Evolutionary conservation across 495 filamentous ascomycete genomes (phyloP).

Genomic region (Annulohypoxylon nitens): DNA sequence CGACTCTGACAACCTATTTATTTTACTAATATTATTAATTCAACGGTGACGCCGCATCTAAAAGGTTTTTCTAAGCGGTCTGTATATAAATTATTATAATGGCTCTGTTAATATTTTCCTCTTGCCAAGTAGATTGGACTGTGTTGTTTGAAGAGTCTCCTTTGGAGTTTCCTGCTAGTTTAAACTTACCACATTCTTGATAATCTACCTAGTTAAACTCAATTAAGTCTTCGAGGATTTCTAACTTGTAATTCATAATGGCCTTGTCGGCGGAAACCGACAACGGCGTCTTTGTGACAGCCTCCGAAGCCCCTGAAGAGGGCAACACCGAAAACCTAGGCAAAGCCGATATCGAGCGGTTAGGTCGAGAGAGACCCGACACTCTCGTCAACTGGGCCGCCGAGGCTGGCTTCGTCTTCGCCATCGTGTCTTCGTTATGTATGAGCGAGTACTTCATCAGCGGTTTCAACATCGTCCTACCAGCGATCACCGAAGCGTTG

Average conservation of each 20-base stretch:
- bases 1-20: slow-evolving; percentile 6
- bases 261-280: slow-evolving; percentile 20
- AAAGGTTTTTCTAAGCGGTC: neutral
- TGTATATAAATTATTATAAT: slow-evolving; percentile 22
- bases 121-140: neutral
- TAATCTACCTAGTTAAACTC: neutral
- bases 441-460: slow-evolving; percentile 87
- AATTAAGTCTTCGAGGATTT: neutral
- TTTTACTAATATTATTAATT: neutral
- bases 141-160: neutral
- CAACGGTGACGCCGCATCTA: slow-evolving; percentile 4
- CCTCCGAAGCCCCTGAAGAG: slow-evolving; percentile 23
- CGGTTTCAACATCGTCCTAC: slow-evolving; percentile 86
- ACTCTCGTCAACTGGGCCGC: slow-evolving; percentile 70
- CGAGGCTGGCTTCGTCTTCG: slow-evolving; percentile 79
- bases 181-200: neutral
- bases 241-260: slow-evolving; percentile 26
- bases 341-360: slow-evolving; percentile 67
- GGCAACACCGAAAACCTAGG: slow-evolving; percentile 27
- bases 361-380: slow-evolving; percentile 78
- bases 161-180: neutral
- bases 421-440: slow-evolving; percentile 79
- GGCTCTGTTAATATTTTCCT: neutral
- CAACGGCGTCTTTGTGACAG: slow-evolving; percentile 14
- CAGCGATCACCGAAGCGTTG: slow-evolving; percentile 72